These are phyloP conservation scores for Rhizopogon roseolus DNA, from an alignment of 768 basidiomycete species.

Conservation along the genomic window DNA sequence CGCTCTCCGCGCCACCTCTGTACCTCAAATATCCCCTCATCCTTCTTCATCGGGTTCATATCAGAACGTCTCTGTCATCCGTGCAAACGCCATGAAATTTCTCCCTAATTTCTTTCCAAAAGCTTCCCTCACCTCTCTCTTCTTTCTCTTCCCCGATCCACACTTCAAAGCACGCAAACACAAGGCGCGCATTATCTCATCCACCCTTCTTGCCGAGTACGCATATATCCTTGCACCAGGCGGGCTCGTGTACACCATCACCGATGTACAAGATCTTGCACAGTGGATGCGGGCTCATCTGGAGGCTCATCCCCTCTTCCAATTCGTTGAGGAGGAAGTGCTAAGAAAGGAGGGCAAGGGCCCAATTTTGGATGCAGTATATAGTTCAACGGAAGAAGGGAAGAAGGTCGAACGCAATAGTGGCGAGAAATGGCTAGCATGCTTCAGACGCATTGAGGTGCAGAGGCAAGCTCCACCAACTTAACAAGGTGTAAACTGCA, in stretches of 20 bases:
- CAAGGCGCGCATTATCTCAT: conserved; percentile 97
- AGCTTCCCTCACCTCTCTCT: conserved; percentile 85
- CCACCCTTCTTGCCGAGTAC: conserved; percentile 96
- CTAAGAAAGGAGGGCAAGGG: conserved; percentile 75
- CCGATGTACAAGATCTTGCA: conserved; percentile 91
- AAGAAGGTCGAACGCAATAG: conserved; percentile 92
- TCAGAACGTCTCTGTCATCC: conserved; percentile 88
- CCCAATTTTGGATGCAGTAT: conserved; percentile 75
- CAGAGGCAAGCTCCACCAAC: not conserved
- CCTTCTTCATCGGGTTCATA: conserved; percentile 37
- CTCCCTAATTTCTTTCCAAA: conserved; percentile 93
- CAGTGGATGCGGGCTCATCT: conserved; percentile 94
- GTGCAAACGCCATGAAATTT: conserved; percentile 99
- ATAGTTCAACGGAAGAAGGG: conserved; percentile 90
- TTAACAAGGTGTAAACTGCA: not conserved
- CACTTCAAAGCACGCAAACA: conserved; percentile 98
- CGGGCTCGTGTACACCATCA: conserved; percentile 97
- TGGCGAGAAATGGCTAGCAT: conserved; percentile 90
- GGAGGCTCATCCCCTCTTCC: conserved; percentile 83
- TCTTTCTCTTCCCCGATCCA: conserved; percentile 98
- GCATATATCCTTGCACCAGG: conserved; percentile 89
- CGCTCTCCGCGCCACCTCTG: conserved; percentile 74
- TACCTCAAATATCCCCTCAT: conserved; percentile 15
- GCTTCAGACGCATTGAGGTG: conserved; percentile 63
- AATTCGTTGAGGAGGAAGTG: conserved; percentile 68